These are phyloP conservation scores for Exophiala aquamarina DNA, from an alignment of 2,329 filamentous ascomycete genomes.

Conservation along the genomic window DNA sequence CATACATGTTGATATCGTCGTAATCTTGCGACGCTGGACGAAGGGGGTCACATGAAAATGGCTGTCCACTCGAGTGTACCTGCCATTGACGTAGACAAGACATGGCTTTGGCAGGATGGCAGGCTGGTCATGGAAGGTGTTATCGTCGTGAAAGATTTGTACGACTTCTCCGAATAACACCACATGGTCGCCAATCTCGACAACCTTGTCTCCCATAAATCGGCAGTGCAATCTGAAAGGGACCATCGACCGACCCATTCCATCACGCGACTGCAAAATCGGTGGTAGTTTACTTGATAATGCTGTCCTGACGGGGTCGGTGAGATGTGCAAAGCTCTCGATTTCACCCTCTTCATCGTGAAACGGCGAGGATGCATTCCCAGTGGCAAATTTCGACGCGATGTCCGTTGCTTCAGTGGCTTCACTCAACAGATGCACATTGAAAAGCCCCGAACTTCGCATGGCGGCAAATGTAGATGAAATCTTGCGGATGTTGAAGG, in stretches of 20 bases:
- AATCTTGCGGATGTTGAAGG: constrained; percentile 60
- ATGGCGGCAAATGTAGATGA: constrained; percentile 59
- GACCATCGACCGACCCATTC: constrained; percentile 31
- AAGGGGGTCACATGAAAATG: not conserved
- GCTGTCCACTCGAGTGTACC: constrained; percentile 5
- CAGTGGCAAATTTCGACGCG: constrained; percentile 20
- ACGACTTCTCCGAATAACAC: constrained; percentile 47
- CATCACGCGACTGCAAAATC: constrained; percentile 5
- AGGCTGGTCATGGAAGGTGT: constrained; percentile 5
- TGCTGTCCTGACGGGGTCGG: not conserved
- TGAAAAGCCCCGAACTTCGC: constrained; percentile 44
- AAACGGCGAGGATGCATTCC: constrained; percentile 20
- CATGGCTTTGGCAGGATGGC: constrained; percentile 6
- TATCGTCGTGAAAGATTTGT: constrained; percentile 14
- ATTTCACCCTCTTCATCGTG: constrained; percentile 16
- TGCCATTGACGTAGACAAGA: constrained; percentile 13
- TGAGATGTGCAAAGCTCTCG: constrained; percentile 8
- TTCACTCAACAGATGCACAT: constrained; percentile 50
- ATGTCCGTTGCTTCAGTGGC: constrained; percentile 29
- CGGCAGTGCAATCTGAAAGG: constrained; percentile 27
- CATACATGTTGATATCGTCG: too few species aligned
- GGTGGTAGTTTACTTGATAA: constrained; percentile 3
- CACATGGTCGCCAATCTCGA: constrained; percentile 48
- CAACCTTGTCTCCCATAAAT: constrained; percentile 33
- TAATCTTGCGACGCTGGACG: not conserved